Conservation (phyloP, 2,329 filamentous ascomycete genomes). For the Epichloe baconii region DNA sequence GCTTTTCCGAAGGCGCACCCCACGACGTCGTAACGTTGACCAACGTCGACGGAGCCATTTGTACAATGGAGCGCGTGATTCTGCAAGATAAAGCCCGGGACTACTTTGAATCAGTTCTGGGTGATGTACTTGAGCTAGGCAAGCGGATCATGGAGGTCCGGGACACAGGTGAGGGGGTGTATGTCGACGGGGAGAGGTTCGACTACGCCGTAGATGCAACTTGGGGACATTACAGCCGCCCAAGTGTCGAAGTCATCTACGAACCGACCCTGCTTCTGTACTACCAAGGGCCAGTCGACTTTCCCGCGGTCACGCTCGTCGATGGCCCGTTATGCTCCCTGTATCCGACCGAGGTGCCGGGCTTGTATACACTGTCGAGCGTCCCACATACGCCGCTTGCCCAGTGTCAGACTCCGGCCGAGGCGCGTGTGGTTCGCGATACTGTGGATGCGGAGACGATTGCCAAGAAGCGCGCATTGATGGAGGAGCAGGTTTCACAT, state of each 20-base stretch:
- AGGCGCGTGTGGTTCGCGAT: too few relatives aligned
- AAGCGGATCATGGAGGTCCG: too few relatives aligned
- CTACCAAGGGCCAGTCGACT: neutral
- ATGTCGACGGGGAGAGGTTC: neutral
- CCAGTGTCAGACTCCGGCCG: too few relatives aligned
- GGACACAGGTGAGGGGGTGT: neutral
- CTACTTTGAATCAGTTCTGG: neutral
- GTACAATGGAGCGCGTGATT: neutral
- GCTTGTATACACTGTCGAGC: too few relatives aligned
- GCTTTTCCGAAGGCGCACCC: neutral
- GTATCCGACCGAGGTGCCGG: too few relatives aligned
- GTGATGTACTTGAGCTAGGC: neutral
- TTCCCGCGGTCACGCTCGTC: too few relatives aligned
- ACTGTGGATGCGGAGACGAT: too few relatives aligned
- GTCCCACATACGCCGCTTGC: too few relatives aligned
- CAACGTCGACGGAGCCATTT: neutral
- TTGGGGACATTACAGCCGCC: neutral
- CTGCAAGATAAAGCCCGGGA: neutral
- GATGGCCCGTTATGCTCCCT: too few relatives aligned
- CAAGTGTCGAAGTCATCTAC: neutral
- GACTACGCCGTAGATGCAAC: neutral
- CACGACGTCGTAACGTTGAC: neutral
- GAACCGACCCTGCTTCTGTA: neutral
- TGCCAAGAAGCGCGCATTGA: too few relatives aligned
- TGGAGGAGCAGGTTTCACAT: too few relatives aligned